Conservation (phyloP, 805 yeast species). For the Tetrapisispora nanseiensis region DNA sequence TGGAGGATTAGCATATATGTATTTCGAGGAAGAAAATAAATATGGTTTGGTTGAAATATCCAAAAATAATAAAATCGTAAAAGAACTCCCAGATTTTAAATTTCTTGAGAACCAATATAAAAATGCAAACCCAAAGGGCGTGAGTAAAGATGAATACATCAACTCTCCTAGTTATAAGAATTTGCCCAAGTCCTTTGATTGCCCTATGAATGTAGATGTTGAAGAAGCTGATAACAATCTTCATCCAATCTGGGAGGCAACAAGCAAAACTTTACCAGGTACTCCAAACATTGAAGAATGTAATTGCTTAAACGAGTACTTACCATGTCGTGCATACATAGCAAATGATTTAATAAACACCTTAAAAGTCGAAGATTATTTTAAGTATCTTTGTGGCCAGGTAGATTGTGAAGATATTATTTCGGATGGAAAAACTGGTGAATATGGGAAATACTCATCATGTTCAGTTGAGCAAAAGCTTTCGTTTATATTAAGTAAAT, state of each 20-base stretch:
- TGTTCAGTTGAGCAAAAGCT: conserved; percentile 56
- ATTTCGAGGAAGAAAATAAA: conserved; percentile 63
- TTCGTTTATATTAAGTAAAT: conserved; percentile 49
- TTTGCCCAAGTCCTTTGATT: conserved; percentile 1
- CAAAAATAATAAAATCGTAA: conserved; percentile 31
- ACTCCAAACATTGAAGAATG: conserved; percentile 55
- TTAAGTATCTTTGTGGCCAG: conserved; percentile 46
- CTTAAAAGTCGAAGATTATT: conserved; percentile 46
- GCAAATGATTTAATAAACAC: conserved; percentile 28
- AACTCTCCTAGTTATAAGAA: conserved; percentile 37
- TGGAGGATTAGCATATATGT: conserved; percentile 80
- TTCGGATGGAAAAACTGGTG: conserved; percentile 49
- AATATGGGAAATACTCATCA: conserved; percentile 59
- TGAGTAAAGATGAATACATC: conserved; percentile 9
- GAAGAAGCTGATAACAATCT: background rate
- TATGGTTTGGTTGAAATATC: conserved; percentile 56
- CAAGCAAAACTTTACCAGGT: conserved; percentile 47
- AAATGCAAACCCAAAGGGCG: conserved; percentile 38
- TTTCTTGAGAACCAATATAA: conserved; percentile 45
- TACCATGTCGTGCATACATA: conserved; percentile 47
- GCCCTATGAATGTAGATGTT: conserved; percentile 8
- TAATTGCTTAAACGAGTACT: conserved; percentile 45
- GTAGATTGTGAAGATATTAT: conserved; percentile 51
- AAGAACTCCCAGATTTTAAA: conserved; percentile 50
- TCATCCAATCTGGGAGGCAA: conserved; percentile 47